These are phyloP conservation scores for Linnemannia exigua DNA, from an alignment of 192 early-diverging fungal genomes.

Conservation along the genomic window DNA sequence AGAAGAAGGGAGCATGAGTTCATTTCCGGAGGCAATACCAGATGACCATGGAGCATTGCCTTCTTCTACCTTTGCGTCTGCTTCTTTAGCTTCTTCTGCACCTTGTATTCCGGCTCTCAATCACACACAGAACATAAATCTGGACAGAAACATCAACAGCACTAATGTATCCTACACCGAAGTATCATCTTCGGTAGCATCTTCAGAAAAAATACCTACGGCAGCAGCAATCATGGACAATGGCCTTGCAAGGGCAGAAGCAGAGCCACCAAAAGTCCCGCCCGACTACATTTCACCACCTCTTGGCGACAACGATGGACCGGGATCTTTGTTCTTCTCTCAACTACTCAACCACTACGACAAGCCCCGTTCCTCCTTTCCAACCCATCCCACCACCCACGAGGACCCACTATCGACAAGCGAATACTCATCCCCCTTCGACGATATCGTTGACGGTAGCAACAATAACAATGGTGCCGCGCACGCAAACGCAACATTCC, in stretches of 20 bases:
- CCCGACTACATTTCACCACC: neutral
- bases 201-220: neutral
- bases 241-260: neutral
- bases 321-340: conserved; percentile 19
- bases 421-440: neutral
- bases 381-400: too few relatives aligned
- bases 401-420: neutral
- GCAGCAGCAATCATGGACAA: neutral
- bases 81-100: neutral
- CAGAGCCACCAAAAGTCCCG: neutral
- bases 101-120: neutral
- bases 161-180: neutral
- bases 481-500: conserved; percentile 12
- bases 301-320: conserved; percentile 11
- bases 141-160: neutral
- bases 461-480: neutral
- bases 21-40: neutral
- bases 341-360: conserved; percentile 36
- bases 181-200: neutral
- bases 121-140: neutral
- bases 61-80: too few relatives aligned
- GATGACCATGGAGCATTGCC: neutral
- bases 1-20: neutral
- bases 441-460: neutral
- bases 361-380: neutral